These are phyloP conservation scores for Anisodus acutangulus DNA, from an alignment of 257 asterid species.

Conservation along the genomic window DNA sequence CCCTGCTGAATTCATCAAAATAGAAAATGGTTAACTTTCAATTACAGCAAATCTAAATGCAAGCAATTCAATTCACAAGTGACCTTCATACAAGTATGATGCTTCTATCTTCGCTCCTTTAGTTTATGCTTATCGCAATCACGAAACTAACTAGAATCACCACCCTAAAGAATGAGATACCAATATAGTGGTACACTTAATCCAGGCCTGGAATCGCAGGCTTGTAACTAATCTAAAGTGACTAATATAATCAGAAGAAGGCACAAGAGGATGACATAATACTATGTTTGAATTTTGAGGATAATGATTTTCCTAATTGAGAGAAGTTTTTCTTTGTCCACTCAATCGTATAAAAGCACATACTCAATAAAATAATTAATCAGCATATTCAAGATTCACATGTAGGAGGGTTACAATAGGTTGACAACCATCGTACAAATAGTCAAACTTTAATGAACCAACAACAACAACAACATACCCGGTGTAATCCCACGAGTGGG, in stretches of 20 bases:
- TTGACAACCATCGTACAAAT: not conserved
- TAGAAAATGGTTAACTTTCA: not conserved
- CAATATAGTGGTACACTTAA: slow-evolving; percentile 12
- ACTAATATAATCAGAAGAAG: not conserved
- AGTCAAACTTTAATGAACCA: slow-evolving; percentile 7
- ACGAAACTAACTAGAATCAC: slow-evolving; percentile 8
- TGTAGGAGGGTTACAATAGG: slow-evolving; percentile 10
- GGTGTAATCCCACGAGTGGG: no score
- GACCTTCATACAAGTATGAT: slow-evolving; percentile 1
- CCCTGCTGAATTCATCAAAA: slow-evolving; percentile 8
- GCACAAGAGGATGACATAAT: not conserved
- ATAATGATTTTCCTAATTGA: slow-evolving; percentile 4
- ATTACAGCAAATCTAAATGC: slow-evolving; percentile 15
- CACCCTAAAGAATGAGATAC: slow-evolving; percentile 6
- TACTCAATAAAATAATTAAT: not conserved
- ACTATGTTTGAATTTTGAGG: not conserved
- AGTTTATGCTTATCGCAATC: slow-evolving; percentile 19
- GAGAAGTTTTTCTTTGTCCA: not conserved
- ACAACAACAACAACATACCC: no score
- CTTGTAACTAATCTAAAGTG: not conserved
- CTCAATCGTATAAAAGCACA: not conserved
- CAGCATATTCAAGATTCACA: slow-evolving; percentile 13
- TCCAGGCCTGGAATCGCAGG: not conserved
- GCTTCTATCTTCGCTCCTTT: not conserved
- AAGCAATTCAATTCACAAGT: slow-evolving; percentile 24